These are phyloP conservation scores for Trypanosoma congolense DNA, from an alignment of 208 protist species.

Conservation along the genomic window DNA sequence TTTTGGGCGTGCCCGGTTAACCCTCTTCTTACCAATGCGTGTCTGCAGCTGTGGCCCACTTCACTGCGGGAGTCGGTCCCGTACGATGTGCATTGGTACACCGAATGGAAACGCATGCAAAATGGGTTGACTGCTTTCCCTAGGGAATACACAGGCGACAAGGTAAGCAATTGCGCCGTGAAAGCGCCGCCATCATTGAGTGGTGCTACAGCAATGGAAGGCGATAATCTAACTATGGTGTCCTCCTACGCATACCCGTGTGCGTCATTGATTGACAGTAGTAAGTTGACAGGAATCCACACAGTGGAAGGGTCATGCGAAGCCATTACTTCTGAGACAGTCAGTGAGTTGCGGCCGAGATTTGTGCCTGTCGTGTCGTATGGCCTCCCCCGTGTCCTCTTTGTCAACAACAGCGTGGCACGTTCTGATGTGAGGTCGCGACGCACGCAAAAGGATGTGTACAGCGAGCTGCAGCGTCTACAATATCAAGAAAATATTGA, in stretches of 20 bases:
- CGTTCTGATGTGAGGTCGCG: constrained; percentile 29
- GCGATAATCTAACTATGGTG: neutral
- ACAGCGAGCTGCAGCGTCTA: constrained; percentile 26
- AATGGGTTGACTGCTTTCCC: neutral
- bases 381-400: constrained; percentile 53
- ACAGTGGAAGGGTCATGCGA: too few relatives aligned
- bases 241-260: constrained; percentile 27
- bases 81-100: constrained; percentile 15
- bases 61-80: constrained; percentile 1
- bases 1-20: constrained; percentile 77
- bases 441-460: constrained; percentile 31
- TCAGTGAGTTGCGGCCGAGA: neutral
- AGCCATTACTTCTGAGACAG: neutral
- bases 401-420: constrained; percentile 34
- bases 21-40: constrained; percentile 32
- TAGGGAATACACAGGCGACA: too few relatives aligned
- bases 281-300: neutral
- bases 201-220: neutral
- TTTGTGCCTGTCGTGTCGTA: constrained; percentile 47
- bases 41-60: constrained; percentile 1
- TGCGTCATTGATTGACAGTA: neutral
- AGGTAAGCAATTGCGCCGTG: too few relatives aligned
- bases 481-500: constrained; percentile 24
- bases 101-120: constrained; percentile 1
- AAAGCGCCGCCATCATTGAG: too few relatives aligned